Evolutionary conservation across 306 rosid species (phyloP).

Genomic region (Acacia crassicarpa): DNA sequence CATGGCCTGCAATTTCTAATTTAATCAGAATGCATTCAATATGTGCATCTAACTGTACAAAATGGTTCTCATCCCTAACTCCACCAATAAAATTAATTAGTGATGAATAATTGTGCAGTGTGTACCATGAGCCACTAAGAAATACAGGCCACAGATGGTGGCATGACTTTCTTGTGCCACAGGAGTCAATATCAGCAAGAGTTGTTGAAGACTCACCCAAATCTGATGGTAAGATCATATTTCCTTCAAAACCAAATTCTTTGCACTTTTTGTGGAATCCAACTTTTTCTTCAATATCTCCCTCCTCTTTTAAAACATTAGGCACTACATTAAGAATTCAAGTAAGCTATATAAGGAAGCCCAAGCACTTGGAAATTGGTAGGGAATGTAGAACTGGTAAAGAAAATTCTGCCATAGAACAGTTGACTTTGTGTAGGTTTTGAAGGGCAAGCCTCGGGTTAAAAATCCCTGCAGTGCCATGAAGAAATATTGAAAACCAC

Average conservation of each 20-base stretch:
- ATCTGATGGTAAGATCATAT: constrained; percentile 23
- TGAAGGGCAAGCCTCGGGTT: constrained; percentile 2
- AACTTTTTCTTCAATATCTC: constrained; percentile 35
- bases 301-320: constrained; percentile 12
- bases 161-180: constrained; percentile 17
- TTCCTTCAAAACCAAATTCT: constrained; percentile 29
- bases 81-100: constrained; percentile 15
- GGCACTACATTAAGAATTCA: constrained; percentile 22
- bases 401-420: constrained; percentile 24
- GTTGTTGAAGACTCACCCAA: constrained; percentile 27
- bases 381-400: constrained; percentile 23
- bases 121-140: constrained; percentile 18
- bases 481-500: constrained; percentile 7
- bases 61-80: background rate
- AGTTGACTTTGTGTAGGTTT: constrained; percentile 19
- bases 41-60: constrained; percentile 19
- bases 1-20: constrained; percentile 6
- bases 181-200: constrained; percentile 18
- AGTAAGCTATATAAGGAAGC: constrained; percentile 3
- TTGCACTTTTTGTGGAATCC: constrained; percentile 19
- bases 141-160: constrained; percentile 37
- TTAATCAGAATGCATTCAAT: constrained; percentile 1
- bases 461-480: constrained; percentile 26
- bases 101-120: constrained; percentile 14
- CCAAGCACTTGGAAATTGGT: constrained; percentile 25